Evolutionary conservation across 805 yeast species (phyloP).

Genomic region (Kodamaea neixiangensis): DNA sequence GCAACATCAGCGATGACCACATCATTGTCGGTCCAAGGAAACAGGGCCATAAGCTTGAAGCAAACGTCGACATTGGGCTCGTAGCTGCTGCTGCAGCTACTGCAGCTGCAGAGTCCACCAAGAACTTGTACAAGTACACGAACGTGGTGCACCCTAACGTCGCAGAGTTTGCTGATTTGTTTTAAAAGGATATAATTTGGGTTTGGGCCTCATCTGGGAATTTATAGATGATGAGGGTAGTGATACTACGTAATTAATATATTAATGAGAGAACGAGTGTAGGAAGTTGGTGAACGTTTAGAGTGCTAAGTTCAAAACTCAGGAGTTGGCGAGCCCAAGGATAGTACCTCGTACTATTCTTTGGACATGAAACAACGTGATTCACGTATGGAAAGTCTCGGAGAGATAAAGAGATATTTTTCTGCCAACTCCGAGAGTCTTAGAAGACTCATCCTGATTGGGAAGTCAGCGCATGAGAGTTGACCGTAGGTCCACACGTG

Average conservation of each 20-base stretch:
- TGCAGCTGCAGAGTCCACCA: constrained; percentile 3
- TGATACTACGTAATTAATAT: not conserved
- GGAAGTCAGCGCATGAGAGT: not conserved
- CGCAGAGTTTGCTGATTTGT: constrained; percentile 48
- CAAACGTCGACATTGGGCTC: constrained; percentile 1
- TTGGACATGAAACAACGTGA: too few species aligned
- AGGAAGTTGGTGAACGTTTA: too few species aligned
- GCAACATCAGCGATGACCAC: constrained; percentile 11
- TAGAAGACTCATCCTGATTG: not conserved
- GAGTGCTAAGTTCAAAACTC: too few species aligned
- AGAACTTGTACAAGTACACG: constrained; percentile 9
- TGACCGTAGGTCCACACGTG: too few species aligned
- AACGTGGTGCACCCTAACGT: constrained; percentile 41
- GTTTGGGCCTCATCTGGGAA: not conserved
- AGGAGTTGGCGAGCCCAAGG: too few species aligned
- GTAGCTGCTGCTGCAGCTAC: constrained; percentile 6
- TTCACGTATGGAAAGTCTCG: not conserved
- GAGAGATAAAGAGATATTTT: not conserved
- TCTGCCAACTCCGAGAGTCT: not conserved
- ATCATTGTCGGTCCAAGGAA: constrained; percentile 8
- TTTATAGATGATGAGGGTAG: constrained; percentile 4
- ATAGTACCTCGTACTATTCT: too few species aligned
- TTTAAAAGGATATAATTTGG: constrained; percentile 17
- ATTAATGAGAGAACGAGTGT: not conserved
- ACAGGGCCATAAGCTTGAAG: not conserved